Percentiles rank a stretch among this genome's conserved stretches.
Conservation (phyloP, 1,139 yeast species). For the Geotrichum phurueaensis region DNA sequence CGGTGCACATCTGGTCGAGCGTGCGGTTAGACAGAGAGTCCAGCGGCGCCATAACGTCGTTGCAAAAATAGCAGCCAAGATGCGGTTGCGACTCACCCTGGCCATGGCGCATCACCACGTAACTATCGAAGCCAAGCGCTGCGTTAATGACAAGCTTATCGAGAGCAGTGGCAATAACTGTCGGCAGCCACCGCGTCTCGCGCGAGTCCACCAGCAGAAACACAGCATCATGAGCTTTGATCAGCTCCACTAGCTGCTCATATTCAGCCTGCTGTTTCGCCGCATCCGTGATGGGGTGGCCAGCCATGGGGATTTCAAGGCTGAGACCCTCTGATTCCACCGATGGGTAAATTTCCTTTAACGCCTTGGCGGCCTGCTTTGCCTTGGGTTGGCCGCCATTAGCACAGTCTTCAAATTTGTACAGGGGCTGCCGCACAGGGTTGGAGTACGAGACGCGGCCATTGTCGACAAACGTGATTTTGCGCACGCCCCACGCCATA, state of each 20-base stretch:
- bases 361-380: constrained; percentile 61
- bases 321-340: constrained; percentile 57
- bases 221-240: constrained; percentile 64
- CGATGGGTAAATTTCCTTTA: constrained; percentile 71
- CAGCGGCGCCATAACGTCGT: constrained; percentile 89
- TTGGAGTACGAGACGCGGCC: constrained; percentile 86
- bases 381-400: constrained; percentile 75
- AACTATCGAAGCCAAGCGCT: constrained; percentile 92
- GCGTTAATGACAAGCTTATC: constrained; percentile 78
- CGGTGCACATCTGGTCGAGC: constrained; percentile 96
- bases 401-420: constrained; percentile 66
- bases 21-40: constrained; percentile 82
- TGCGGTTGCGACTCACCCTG: constrained; percentile 35
- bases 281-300: constrained; percentile 68
- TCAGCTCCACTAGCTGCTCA: constrained; percentile 47
- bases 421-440: constrained; percentile 91
- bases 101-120: constrained; percentile 91
- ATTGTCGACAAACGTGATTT: constrained; percentile 82
- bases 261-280: constrained; percentile 46
- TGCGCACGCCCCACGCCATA: constrained; percentile 89
- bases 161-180: constrained; percentile 63
- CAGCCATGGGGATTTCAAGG: constrained; percentile 90
- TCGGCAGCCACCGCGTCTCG: constrained; percentile 94
- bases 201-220: constrained; percentile 87
- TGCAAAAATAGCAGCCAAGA: constrained; percentile 91